These are phyloP conservation scores for Haematococcus lacustris DNA, from an alignment of 139 green algal genomes.

Conservation along the genomic window DNA sequence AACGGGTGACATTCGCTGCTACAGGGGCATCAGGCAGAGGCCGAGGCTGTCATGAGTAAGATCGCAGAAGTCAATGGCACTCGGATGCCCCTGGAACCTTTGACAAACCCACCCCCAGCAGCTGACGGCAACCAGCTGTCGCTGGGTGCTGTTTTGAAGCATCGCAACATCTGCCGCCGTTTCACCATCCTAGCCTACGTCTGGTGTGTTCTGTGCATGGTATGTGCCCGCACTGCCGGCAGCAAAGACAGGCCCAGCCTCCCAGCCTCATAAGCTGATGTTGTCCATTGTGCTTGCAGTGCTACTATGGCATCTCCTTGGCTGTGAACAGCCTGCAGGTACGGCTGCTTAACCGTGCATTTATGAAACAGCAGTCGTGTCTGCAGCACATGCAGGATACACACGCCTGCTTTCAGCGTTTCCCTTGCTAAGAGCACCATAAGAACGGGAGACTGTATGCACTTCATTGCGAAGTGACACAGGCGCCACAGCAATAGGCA, in stretches of 20 bases:
- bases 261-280: neutral
- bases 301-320: neutral
- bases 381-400: neutral
- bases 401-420: neutral
- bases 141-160: slow-evolving; percentile 11
- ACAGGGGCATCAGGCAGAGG: slow-evolving; percentile 45
- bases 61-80: slow-evolving; percentile 47
- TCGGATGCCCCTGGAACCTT: slow-evolving; percentile 36
- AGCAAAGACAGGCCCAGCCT: neutral
- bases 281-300: neutral
- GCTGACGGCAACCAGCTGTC: neutral
- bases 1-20: too few relatives aligned
- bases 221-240: neutral
- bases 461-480: too few relatives aligned
- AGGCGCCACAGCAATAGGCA: neutral
- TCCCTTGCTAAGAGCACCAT: neutral
- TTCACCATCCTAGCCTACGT: slow-evolving; percentile 36
- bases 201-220: slow-evolving; percentile 28
- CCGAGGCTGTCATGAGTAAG: slow-evolving; percentile 34
- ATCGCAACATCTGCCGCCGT: slow-evolving; percentile 30
- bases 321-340: neutral
- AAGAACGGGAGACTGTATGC: too few relatives aligned
- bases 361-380: neutral
- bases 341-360: neutral
- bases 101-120: slow-evolving; percentile 9